These are phyloP conservation scores for Achaetomium macrosporum DNA, from an alignment of 2,329 filamentous ascomycete species.

Conservation along the genomic window DNA sequence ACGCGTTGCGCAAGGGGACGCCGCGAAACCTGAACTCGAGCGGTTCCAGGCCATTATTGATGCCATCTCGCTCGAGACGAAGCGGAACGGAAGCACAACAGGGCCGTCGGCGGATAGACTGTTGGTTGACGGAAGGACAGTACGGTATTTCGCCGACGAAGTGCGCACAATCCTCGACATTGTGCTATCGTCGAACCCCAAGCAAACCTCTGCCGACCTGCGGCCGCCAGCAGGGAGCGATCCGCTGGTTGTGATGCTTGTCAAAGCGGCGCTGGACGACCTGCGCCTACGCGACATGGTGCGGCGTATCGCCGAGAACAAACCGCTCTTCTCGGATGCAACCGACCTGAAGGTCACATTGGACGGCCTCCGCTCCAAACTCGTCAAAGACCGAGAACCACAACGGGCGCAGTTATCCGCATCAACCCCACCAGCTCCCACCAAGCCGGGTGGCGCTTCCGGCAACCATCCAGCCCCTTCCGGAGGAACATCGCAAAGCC, in stretches of 20 bases:
- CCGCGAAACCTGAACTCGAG: slow-evolving; percentile 63
- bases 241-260: slow-evolving; percentile 49
- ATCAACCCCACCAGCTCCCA: slow-evolving; percentile 9
- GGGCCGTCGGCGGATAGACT: slow-evolving; percentile 51
- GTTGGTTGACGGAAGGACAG: slow-evolving; percentile 49
- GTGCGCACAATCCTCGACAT: slow-evolving; percentile 54
- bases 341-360: slow-evolving; percentile 49
- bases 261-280: slow-evolving; percentile 53
- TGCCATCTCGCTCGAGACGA: slow-evolving; percentile 60
- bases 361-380: slow-evolving; percentile 41
- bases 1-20: slow-evolving; percentile 70
- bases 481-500: slow-evolving; percentile 7
- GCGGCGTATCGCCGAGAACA: slow-evolving; percentile 47
- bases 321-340: slow-evolving; percentile 46
- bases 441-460: slow-evolving; percentile 17
- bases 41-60: slow-evolving; percentile 78
- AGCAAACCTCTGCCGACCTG: slow-evolving; percentile 48
- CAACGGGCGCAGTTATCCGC: slow-evolving; percentile 23
- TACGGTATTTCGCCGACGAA: slow-evolving; percentile 56
- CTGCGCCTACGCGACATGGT: slow-evolving; percentile 44
- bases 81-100: slow-evolving; percentile 44
- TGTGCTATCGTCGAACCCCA: slow-evolving; percentile 52
- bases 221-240: slow-evolving; percentile 50
- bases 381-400: slow-evolving; percentile 32
- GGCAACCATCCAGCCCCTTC: slow-evolving; percentile 16